phyloP scores from a whole-genome alignment of 2,329 filamentous ascomycete species.

The Xylariaceae sp. region DNA sequence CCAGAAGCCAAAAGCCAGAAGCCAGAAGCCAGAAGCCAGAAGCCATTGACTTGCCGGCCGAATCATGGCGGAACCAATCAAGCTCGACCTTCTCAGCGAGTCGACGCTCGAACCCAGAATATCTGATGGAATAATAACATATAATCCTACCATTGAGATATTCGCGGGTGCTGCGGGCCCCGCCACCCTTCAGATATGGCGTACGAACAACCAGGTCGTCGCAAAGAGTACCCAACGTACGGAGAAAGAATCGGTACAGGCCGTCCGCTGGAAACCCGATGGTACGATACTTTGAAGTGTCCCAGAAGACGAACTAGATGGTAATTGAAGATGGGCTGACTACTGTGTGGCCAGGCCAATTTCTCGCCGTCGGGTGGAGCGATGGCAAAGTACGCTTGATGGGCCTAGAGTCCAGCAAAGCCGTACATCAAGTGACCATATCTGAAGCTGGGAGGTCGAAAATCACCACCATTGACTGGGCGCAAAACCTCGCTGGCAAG shows the following conservation, averaged over 20 bases:
- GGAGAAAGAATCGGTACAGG: conserved; percentile 39
- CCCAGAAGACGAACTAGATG: not conserved
- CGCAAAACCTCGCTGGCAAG: conserved; percentile 39
- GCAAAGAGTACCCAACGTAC: conserved; percentile 46
- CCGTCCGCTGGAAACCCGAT: conserved; percentile 61
- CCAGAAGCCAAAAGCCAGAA: no score
- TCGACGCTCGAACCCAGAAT: conserved; percentile 52
- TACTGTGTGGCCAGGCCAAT: conserved; percentile 49
- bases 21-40: not conserved
- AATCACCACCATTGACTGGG: conserved; percentile 52
- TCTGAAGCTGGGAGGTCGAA: conserved; percentile 38
- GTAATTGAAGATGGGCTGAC: conserved; percentile 13
- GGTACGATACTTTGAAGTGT: conserved; percentile 39
- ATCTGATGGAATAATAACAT: conserved; percentile 56
- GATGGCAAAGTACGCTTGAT: conserved; percentile 73
- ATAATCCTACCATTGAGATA: conserved; percentile 82
- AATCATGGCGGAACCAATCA: conserved; percentile 28
- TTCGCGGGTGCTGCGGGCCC: conserved; percentile 65
- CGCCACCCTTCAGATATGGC: conserved; percentile 67
- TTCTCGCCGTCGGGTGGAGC: conserved; percentile 77
- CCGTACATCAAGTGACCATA: conserved; percentile 64
- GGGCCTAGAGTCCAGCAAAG: conserved; percentile 74
- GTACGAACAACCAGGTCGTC: conserved; percentile 66
- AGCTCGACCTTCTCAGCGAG: conserved; percentile 49
- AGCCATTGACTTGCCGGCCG: conserved; percentile 13